Percentiles rank a stretch among this genome's conserved stretches.
phyloP scores from a whole-genome alignment of 176 grass and related monocot species.

The Musa acuminata region DNA sequence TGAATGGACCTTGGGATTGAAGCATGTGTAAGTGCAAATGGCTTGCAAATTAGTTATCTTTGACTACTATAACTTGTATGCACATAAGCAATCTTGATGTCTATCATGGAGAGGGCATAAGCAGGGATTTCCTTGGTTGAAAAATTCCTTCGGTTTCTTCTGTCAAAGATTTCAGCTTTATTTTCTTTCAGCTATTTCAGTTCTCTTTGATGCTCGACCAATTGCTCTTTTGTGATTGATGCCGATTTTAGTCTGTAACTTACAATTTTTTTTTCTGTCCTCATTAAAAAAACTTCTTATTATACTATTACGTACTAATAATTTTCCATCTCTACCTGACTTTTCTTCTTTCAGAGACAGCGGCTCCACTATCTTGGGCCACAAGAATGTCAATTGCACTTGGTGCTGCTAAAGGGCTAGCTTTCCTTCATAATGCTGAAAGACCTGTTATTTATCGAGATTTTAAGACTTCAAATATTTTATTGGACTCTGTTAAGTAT shows the following conservation, averaged over 20 bases:
- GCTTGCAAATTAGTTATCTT: too few relatives aligned
- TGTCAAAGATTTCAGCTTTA: too few relatives aligned
- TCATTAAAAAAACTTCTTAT: neutral
- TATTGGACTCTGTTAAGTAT: slow-evolving; percentile 77
- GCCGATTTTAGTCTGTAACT: neutral
- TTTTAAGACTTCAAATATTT: slow-evolving; percentile 99
- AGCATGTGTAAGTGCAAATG: too few relatives aligned
- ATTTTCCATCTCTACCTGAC: slow-evolving; percentile 10
- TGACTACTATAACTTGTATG: too few relatives aligned
- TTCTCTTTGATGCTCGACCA: too few relatives aligned
- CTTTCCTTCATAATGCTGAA: slow-evolving; percentile 92
- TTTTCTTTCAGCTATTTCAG: too few relatives aligned
- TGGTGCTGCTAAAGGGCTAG: slow-evolving; percentile 92
- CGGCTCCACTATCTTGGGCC: slow-evolving; percentile 65
- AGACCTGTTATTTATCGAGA: slow-evolving; percentile 92
- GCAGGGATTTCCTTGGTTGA: too few relatives aligned
- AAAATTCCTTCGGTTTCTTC: too few relatives aligned
- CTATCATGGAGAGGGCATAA: too few relatives aligned
- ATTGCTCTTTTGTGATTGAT: too few relatives aligned
- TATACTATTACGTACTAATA: neutral
- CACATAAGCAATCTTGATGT: too few relatives aligned
- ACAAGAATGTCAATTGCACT: slow-evolving; percentile 98
- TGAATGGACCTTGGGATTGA: too few relatives aligned
- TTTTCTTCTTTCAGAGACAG: slow-evolving; percentile 46
- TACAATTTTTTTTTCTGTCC: neutral